A percentile compares a stretch with the other conserved stretches of the same genome.
phyloP scores from a whole-genome alignment of 345 rosid species.

The Trapa incisa region DNA sequence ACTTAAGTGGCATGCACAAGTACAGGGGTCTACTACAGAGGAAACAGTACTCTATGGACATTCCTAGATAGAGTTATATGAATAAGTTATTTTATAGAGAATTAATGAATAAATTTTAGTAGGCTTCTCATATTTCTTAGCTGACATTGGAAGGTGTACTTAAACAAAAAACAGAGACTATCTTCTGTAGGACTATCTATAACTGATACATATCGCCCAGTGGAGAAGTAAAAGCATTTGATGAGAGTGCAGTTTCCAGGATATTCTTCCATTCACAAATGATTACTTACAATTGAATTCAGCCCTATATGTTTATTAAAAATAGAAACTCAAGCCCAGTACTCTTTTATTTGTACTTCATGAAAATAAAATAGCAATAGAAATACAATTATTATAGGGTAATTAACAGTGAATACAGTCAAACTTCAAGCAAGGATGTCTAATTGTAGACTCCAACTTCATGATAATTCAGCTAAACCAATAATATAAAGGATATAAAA shows the following conservation, averaged over 20 bases:
- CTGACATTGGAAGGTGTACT: background rate
- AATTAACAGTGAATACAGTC: background rate
- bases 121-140: background rate
- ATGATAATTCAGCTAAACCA: background rate
- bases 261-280: background rate
- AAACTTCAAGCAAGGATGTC: background rate
- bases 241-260: background rate
- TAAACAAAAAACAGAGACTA: background rate
- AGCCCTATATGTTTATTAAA: background rate
- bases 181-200: background rate
- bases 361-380: background rate
- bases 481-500: conserved; percentile 8
- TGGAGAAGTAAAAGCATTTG: background rate
- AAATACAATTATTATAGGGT: background rate
- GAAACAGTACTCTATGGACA: background rate
- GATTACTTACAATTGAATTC: background rate
- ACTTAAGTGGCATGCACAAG: background rate
- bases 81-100: background rate
- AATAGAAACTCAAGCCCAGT: background rate
- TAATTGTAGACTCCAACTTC: background rate
- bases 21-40: background rate
- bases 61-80: background rate
- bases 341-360: background rate
- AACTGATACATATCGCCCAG: background rate
- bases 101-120: background rate